A percentile compares a stretch with the other conserved stretches of the same genome.
Evolutionary conservation across 1,284 basidiomycete genomes (phyloP).

Genomic region (Apiotrichum sp.): DNA sequence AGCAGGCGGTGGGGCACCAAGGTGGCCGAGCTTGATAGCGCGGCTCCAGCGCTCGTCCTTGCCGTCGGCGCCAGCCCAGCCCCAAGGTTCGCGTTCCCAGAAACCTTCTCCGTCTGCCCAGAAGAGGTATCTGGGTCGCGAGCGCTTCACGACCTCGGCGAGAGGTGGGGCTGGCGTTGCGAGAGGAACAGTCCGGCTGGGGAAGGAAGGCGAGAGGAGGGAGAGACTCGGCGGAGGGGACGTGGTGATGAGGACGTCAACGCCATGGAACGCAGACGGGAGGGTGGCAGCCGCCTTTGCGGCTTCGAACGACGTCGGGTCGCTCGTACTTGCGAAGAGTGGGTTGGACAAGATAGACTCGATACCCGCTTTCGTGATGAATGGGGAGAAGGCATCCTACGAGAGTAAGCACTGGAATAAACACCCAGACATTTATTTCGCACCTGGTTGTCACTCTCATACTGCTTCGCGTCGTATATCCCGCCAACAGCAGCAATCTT

Average conservation of each 20-base stretch:
- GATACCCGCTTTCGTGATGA: constrained; percentile 64
- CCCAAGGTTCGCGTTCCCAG: constrained; percentile 87
- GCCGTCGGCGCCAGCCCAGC: constrained; percentile 61
- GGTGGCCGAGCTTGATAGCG: constrained; percentile 77
- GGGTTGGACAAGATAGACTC: constrained; percentile 56
- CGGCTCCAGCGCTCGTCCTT: constrained; percentile 58
- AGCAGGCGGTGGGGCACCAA: constrained; percentile 57
- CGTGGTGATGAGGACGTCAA: constrained; percentile 80
- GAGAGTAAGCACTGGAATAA: constrained; percentile 23
- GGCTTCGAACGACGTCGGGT: constrained; percentile 56
- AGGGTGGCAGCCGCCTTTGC: constrained; percentile 63
- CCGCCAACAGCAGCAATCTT: constrained; percentile 82
- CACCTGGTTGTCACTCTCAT: constrained; percentile 20
- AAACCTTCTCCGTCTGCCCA: constrained; percentile 57
- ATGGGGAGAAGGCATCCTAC: constrained; percentile 63
- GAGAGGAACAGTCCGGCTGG: constrained; percentile 47
- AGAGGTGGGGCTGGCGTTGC: constrained; percentile 56
- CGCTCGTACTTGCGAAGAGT: constrained; percentile 38
- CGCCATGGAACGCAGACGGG: constrained; percentile 51
- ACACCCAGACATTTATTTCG: background rate
- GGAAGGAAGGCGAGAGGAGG: constrained; percentile 57
- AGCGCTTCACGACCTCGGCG: constrained; percentile 57
- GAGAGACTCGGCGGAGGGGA: constrained; percentile 67
- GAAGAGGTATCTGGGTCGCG: constrained; percentile 48
- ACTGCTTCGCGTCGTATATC: constrained; percentile 60